Conservation (phyloP, 768 basidiomycete genomes). For the Pholiota conissans region DNA sequence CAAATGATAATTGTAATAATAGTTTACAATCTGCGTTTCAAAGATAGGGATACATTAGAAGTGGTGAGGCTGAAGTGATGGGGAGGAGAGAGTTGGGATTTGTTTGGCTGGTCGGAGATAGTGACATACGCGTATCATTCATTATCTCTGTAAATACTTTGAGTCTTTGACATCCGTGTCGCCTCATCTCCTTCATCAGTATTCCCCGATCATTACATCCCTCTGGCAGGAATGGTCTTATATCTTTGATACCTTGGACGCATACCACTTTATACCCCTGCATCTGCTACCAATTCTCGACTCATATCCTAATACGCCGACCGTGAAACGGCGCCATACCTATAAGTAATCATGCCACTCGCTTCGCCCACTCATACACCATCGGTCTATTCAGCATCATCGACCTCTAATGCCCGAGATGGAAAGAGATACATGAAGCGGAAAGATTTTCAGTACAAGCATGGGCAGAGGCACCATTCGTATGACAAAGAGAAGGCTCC, state of each 20-base stretch:
- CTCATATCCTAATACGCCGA: conserved; percentile 1
- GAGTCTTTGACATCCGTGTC: not conserved
- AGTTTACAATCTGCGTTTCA: not conserved
- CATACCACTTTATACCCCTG: conserved; percentile 2
- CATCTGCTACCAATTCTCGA: not conserved
- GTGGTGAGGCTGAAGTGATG: no score
- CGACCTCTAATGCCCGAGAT: conserved; percentile 23
- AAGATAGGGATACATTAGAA: no score
- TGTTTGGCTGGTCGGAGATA: conserved; percentile 1
- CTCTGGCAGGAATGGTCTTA: conserved; percentile 3
- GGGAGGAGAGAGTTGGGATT: not conserved
- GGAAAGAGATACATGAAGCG: conserved; percentile 37
- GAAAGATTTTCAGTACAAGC: conserved; percentile 64
- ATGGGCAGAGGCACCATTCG: conserved; percentile 66
- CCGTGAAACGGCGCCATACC: not conserved
- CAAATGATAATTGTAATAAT: not conserved
- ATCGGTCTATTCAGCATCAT: conserved; percentile 17
- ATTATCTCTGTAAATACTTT: conserved; percentile 7
- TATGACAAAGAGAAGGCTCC: conserved; percentile 77
- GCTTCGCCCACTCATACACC: conserved; percentile 20
- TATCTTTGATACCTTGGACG: not conserved
- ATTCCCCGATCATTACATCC: conserved; percentile 3
- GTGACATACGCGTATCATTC: conserved; percentile 1
- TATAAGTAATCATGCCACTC: conserved; percentile 18
- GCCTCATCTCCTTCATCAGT: conserved; percentile 3